Base-by-base conservation (phyloP, 1,139 yeast species). In the Yamadazyma epiphylla region DNA sequence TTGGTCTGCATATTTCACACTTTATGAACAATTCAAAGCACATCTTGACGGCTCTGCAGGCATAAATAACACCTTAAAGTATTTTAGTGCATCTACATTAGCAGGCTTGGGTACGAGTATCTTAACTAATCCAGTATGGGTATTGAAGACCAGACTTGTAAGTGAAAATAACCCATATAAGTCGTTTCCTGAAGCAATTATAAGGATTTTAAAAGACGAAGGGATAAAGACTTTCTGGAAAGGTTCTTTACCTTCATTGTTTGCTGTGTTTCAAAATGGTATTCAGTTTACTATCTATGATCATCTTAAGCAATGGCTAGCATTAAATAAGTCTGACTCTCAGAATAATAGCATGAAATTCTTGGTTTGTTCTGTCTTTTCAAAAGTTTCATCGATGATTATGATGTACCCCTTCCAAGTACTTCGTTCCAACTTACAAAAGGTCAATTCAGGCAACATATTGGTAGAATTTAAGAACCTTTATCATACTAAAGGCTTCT, bases 121-220 rank as follows among this genome's bases (percentile, higher is more conserved):
- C 0, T 30, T 84, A 11, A 89, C 98, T 1, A 91, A 88, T 52
- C 98, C 98, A 1, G 72, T 91, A 5, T 87, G 96, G 96, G 94
- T 87, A 3, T 56, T 87, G 24, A 91, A 91, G 55, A 91, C 98
- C 0, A 66, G 97, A 36, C 81, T 89, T 41, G 64, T 91, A 45
- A 78, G 88, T 14, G 65, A 86, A 2, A 61, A 76, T 11, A 58
- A 64, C 22, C 81, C 86, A 0, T 85, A 86, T 48, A 54, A 50
- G 10, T 76, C 86, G 0, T 54, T 79, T 9, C 6, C 46, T 7
- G 77, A 80, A 38, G 94, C 94, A 0, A 48, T 77, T 0, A 41
- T 37, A 7, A 55, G 69, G 26, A 77, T 88, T 13, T 51, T 67
- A 13, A 46, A 43, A 13, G 60, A 65, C 2, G 95, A 88, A 53